Percentiles rank a stretch among this genome's conserved stretches.
phyloP scores from a whole-genome alignment of 2,329 filamentous ascomycete species.

The Domatiomyces globalis region DNA sequence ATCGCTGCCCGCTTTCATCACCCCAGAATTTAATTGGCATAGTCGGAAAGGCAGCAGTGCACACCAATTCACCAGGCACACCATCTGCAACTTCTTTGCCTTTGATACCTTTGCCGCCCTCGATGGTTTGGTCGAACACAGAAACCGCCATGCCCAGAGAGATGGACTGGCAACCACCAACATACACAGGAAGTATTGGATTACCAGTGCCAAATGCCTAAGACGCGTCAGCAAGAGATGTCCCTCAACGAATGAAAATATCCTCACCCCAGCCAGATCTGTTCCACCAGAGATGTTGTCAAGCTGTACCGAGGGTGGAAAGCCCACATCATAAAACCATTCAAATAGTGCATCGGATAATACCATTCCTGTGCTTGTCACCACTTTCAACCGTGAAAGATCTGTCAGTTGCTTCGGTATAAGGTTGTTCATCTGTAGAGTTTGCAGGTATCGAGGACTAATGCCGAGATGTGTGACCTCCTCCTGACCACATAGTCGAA shows the following conservation, averaged over 20 bases:
- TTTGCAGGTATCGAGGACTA: constrained; percentile 62
- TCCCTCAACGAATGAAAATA: constrained; percentile 17
- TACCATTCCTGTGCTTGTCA: constrained; percentile 70
- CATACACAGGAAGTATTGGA: constrained; percentile 51
- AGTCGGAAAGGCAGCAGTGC: constrained; percentile 57
- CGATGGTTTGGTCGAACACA: constrained; percentile 43
- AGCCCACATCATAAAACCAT: constrained; percentile 63
- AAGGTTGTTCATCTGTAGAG: constrained; percentile 51
- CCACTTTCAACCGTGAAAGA: constrained; percentile 45
- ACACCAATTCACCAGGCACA: constrained; percentile 60
- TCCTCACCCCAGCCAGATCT: constrained; percentile 16
- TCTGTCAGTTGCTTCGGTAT: constrained; percentile 49
- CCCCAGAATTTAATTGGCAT: constrained; percentile 54
- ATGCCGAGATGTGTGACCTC: constrained; percentile 59
- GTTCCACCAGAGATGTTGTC: constrained; percentile 26
- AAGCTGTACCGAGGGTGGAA: constrained; percentile 53
- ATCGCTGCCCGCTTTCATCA: constrained; percentile 40
- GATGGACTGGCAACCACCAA: constrained; percentile 42
- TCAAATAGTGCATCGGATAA: constrained; percentile 62
- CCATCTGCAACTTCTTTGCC: constrained; percentile 45
- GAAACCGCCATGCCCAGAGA: constrained; percentile 40
- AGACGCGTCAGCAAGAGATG: constrained; percentile 41
- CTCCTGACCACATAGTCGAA: constrained; percentile 49
- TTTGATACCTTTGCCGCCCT: constrained; percentile 27
- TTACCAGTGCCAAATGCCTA: constrained; percentile 39